Evolutionary conservation across 202 grass and related monocot species (phyloP), one percentile per base, ranked within the genome.

Genomic region (Schoenoplectus triqueter): DNA sequence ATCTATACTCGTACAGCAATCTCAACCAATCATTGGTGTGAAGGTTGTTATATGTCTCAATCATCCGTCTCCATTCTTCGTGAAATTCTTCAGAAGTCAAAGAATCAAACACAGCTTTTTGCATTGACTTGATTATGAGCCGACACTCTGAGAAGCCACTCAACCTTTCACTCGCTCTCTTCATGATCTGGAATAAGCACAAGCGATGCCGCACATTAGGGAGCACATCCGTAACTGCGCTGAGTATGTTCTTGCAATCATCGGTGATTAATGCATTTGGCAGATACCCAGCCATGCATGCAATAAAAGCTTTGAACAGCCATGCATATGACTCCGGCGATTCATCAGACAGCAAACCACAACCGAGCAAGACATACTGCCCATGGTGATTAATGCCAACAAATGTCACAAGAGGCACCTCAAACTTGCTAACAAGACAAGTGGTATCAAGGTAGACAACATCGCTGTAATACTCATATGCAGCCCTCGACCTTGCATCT

Each of bases 171-270:
- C 85, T 72, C 0, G 85, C 86, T 84, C 66, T 99, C 84, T 91
- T 94, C 93, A 99, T 99, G 83, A 95, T 95, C 87, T 95, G 90
- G 76, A 86, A 93, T 69, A 99, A 86, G 82, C 96, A 99, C 64
- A 94, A 89, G 81, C 96, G 84, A 85, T 95, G 96, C 63, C 84
- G 87, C 68, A 94, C 87, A 87, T 75, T 92, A 62, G 91, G 93
- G 62, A 99, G 70, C 84, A 99, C 90, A 79, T 94, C 90, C 80
- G 90, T 31, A 68, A 95, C 85, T n/a, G 93, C 93, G 83, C 90
- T 92, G 78, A 91, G 93, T 66, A 99, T 86, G 81, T 86, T 89
- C 74, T 86, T 95, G 66, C 88, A 95, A 63, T 91, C 90, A 88
- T 95, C 90, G 84, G 90, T 95, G 49, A 99, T 89, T 52, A 99